Base-by-base conservation (phyloP, 2,329 filamentous ascomycete species). In the Calonectria montana region DNA sequence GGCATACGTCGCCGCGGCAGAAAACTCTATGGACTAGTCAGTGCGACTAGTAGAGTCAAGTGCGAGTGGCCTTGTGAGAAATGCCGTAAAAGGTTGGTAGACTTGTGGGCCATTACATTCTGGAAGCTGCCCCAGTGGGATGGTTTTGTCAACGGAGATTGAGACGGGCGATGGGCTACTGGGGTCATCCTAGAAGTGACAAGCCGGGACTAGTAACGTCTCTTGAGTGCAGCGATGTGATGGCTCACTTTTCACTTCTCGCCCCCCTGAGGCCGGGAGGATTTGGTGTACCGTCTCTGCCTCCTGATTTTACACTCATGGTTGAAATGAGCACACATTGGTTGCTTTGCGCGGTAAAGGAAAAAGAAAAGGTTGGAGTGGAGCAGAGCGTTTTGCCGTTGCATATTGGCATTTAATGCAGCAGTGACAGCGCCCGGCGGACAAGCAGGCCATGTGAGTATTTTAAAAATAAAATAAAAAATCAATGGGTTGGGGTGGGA, bases 131-230 rank as follows among this genome's bases (percentile, higher is more conserved):
- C 37, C 61, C 64, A 69, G 67, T 69, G 55, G 69, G 70, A 75
- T 75, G 65, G 70, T 61, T 73, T 76, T 68, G 61, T 50, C 37
- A 37, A 69, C 67, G 67, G 73, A 78, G 75, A 78, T 76, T 77
- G 74, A 67, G 74, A 74, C 72, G 62, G 69, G 69, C 73, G 65
- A 78, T 72, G 74, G 29, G 35, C 50, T 61, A 55, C 76, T 12
- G 57, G 77, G 74, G 70, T 76, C 13, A 76, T 72, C 71, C 73
- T 67, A 62, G 73, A 65, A 25, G 21, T 25, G 37, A 41, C 39
- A 62, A 62, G 65, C 68, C 62, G 67, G 67, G 48, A 67, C 55
- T 45, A 18, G 55, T 48, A 71, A 69, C 50, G 73, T 66, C 70
- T 71, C 50, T 48, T 31, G 67, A 59, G 59, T 41, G 48, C 27